Base-by-base conservation (phyloP, 306 rosid genomes). In the Datisca glomerata region DNA sequence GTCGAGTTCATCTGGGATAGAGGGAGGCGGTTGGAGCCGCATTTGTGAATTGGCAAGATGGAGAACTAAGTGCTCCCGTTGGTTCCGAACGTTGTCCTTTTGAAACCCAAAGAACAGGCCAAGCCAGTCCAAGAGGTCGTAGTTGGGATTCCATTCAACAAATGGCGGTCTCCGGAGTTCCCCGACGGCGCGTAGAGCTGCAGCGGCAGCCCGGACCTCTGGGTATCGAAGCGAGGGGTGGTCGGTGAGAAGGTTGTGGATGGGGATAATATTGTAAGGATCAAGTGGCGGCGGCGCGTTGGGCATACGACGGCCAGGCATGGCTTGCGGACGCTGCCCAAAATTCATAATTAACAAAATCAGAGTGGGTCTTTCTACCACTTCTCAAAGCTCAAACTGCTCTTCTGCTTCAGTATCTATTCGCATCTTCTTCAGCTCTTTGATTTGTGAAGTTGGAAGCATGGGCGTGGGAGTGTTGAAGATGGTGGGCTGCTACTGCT, bases 31-130 rank as follows among this genome's bases (percentile, higher is more conserved):
- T 13, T 63, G 78, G 12, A 83, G 71, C 6, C 89, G 94, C 97
- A 87, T 83, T 82, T 87, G 97, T 21, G 78, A 66, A 69, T 87
- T 83, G 6, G 94, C 89, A 2, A 87, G 69, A 60, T 87, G 97
- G 40, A 87, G 97, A 6, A 87, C 97, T 55, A 87, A 47, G 57
- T 87, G 93, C 64, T 87, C 97, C 53, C 97, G 59, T 61, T 87
- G 97, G 71, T 87, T 87, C 59, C 74, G 57, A 8, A 80, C 97
- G 85, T 68, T 87, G 58, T 80, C 97, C 2, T 3, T 23, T 18
- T 87, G 97, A 57, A 87, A 87, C 0, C 97, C 94, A 41, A 87
- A 87, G 37, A 61, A 38, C 9, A 68, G 7, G 7, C 93, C 78
- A 0, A 87, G 76, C 93, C 93, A 83, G 68, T 87, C 85, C 38